Conservation (phyloP, 306 rosid genomes). For the Castanea mollissima region DNA sequence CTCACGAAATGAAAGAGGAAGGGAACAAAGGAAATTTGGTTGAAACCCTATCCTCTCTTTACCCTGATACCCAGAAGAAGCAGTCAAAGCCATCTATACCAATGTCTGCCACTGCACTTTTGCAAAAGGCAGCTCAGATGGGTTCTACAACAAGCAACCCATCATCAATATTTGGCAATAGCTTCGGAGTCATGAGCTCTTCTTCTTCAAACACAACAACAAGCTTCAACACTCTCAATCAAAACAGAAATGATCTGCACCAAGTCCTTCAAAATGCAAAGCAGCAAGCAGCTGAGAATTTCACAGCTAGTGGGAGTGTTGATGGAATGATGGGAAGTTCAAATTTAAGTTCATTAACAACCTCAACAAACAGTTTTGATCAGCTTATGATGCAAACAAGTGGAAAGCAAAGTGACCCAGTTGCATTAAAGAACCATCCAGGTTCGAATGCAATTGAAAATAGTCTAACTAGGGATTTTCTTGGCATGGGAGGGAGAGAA, state of each 20-base stretch:
- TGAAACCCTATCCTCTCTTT: conserved; percentile 11
- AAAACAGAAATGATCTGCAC: conserved; percentile 16
- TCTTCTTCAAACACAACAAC: conserved; percentile 41
- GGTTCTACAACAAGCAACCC: conserved; percentile 57
- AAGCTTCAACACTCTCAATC: conserved; percentile 25
- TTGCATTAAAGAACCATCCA: conserved; percentile 27
- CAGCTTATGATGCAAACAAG: conserved; percentile 38
- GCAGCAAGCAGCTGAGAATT: conserved; percentile 18
- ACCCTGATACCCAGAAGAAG: not conserved
- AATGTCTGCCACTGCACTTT: conserved; percentile 73
- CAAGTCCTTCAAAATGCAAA: conserved; percentile 26
- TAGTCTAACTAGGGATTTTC: conserved; percentile 78
- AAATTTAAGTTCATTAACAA: conserved; percentile 23
- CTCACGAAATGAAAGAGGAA: conserved; percentile 40
- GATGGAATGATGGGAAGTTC: conserved; percentile 7
- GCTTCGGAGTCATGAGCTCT: conserved; percentile 57
- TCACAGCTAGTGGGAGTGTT: conserved; percentile 12
- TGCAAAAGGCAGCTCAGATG: conserved; percentile 66
- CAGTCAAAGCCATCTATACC: conserved; percentile 44
- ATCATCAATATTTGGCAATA: conserved; percentile 43
- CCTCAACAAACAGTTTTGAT: conserved; percentile 42
- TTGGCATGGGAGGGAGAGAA: conserved; percentile 61
- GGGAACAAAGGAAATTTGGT: conserved; percentile 18
- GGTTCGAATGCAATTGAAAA: conserved; percentile 29
- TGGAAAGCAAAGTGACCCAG: conserved; percentile 29